Evolutionary conservation across 78 protist genomes (phyloP), one percentile per base, ranked within the genome.

Genomic region (Dictyostelium purpureum): DNA sequence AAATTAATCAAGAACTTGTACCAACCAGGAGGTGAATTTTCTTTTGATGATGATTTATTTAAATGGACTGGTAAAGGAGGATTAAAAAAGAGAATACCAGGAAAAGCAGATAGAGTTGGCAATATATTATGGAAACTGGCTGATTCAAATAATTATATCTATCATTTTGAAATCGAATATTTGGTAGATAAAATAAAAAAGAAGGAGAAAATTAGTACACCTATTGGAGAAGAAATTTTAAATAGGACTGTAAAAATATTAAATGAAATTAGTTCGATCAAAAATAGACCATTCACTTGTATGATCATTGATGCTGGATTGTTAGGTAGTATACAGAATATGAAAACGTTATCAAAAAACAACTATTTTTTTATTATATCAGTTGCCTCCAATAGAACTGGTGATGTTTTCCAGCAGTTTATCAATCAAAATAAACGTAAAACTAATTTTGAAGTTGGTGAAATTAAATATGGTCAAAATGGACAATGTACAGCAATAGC

Each of bases 61-160:
- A 47, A 47, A 38, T 77, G 82, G 82, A 54, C 69, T 31, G 82
- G 82, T 57, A 37, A 9, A 45, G 82, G 82, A 38, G 82, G 82
- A 0, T 1, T 3, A 37, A 77, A 77, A 38, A 77, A 77, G 67
- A 31, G 45, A 38, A 56, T 77, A 19, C 65, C 82, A 9, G 82
- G 70, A 2, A 77, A 77, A 57, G 82, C 82, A 21, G 82, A 77
- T 57, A 18, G 67, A 35, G 45, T 37, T n/a, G 82, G 82, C 3
- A 57, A 57, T 38, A 54, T 38, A 31, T 28, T 71, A 26, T 77
- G 82, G 82, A 77, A 77, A 12, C 5, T 77, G 26, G 82, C 35
- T 5, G 80, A 75, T 54, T 49, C 63, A 51, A 51, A 51, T 7
- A 75, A 9, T 12, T 54, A 75, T 35, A 75, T n/a, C n/a, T 75